phyloP scores from a whole-genome alignment of 202 grass and related monocot species.

The Carex arenaria region DNA sequence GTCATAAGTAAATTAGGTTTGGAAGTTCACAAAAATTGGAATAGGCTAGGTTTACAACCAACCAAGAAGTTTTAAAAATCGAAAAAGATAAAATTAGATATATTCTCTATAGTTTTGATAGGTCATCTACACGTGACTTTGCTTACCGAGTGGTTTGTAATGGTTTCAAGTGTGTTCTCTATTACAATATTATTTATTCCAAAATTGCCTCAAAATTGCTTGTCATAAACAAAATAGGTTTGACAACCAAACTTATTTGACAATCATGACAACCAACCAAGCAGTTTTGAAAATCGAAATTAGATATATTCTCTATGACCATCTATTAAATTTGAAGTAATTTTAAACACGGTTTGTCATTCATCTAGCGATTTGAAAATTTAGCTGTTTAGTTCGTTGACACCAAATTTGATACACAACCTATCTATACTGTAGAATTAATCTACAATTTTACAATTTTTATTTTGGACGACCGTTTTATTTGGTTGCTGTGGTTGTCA shows the following conservation, averaged over 20 bases:
- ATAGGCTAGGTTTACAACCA: not conserved
- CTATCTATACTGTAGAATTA: not conserved
- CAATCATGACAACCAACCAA: not conserved
- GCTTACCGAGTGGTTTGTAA: conserved; percentile 85
- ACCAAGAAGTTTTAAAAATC: too few relatives aligned
- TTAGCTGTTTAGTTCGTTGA: not conserved
- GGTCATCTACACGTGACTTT: conserved; percentile 76
- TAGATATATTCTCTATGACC: not conserved
- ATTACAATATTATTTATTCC: not conserved
- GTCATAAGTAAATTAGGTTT: not conserved
- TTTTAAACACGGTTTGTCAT: not conserved
- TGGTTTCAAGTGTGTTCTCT: conserved; percentile 77
- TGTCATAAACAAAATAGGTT: not conserved
- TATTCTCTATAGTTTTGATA: conserved; percentile 41
- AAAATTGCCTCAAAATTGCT: not conserved
- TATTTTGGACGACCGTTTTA: not conserved
- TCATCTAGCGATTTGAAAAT: not conserved
- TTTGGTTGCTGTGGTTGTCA: not conserved
- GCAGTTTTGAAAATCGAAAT: not conserved
- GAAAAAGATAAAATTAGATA: too few relatives aligned
- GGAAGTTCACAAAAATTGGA: not conserved
- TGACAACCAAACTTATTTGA: not conserved
- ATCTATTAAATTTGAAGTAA: not conserved
- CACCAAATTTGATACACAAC: not conserved
- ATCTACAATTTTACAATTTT: not conserved